Base-by-base conservation (phyloP, 352 stramenopile genomes). In the Globisporangium ultimum region DNA sequence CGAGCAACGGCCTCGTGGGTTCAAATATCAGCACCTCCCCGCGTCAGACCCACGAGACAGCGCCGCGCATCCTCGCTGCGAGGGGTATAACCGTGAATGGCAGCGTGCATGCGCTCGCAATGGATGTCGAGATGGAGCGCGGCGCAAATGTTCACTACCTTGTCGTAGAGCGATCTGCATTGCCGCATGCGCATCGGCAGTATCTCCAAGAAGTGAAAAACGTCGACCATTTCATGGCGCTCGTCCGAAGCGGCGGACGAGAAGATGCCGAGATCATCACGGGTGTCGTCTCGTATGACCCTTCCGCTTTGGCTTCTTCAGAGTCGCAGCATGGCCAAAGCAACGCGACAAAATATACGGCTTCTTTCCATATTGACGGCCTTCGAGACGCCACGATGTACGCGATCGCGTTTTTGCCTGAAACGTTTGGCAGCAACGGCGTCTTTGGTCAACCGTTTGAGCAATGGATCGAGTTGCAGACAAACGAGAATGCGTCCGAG, bases 401-500 rank as follows among this genome's bases (percentile, higher is more conserved):
- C 53, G 62, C 62, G 15, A 62, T 95, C 42, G 66, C 68, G 22
- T 38, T 95, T 11, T 62, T 95, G 32, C 66, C 83, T 2, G 83
- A 95, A 36, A 93, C 24, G 2, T 32, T 32, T 32, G 24, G 55
- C 5, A 95, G 85, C 46, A 68, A 76, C 58, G 83, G 85, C 2
- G 67, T 92, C 14, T 88, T 88, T 38, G 77, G 80, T 1, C 48
- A 61, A 5, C 67, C 72, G 2, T 89, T 76, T 28, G 54, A 63
- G 18, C 63, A 68, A 0, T 28, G 84, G 7, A 32, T 91, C 1
- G 83, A 93, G 38, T 68, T 66, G 11, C 32, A 62, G 3, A 91
- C 83, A 2, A 85, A 94, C 48, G 74, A 87, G 47, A 84, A 87
- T 13, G 85, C 85, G 0, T 89, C 80, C 2, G 62, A 79, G 7